A percentile compares a stretch with the other conserved stretches of the same genome.
Evolutionary conservation across 352 stramenopile genomes (phyloP).

Genomic region (Pythium guiyangense): DNA sequence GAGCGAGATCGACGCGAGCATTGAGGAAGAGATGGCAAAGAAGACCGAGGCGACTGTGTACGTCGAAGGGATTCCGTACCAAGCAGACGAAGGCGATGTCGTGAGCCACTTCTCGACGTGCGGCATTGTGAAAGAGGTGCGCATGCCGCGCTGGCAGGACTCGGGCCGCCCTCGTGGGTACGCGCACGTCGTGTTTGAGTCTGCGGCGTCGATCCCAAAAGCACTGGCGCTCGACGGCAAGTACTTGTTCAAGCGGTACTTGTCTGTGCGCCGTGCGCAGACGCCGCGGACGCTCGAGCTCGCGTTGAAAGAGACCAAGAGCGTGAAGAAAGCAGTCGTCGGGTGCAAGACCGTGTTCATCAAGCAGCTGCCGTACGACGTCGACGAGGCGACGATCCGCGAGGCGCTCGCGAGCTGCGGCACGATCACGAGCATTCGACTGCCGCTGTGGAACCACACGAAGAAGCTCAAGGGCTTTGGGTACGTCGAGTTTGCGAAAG

Average conservation of each 20-base stretch:
- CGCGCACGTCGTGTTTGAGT: conserved; percentile 91
- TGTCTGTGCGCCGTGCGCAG: conserved; percentile 85
- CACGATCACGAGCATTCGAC: conserved; percentile 89
- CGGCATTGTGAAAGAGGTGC: conserved; percentile 89
- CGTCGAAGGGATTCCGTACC: conserved; percentile 95
- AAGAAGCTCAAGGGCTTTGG: conserved; percentile 96
- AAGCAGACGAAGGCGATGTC: conserved; percentile 86
- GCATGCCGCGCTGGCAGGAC: conserved; percentile 92
- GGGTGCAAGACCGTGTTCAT: conserved; percentile 93
- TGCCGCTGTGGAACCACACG: conserved; percentile 92
- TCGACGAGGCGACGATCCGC: conserved; percentile 81
- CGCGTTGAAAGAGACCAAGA: conserved; percentile 61
- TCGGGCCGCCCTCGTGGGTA: conserved; percentile 90
- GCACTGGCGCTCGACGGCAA: conserved; percentile 86
- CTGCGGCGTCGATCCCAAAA: conserved; percentile 54
- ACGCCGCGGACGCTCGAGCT: conserved; percentile 65
- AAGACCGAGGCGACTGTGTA: conserved; percentile 90
- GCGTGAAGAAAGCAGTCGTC: conserved; percentile 62
- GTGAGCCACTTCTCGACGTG: conserved; percentile 87
- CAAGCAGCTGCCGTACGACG: conserved; percentile 93
- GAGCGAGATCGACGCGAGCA: conserved; percentile 8
- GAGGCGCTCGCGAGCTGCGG: conserved; percentile 84
- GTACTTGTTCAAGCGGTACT: conserved; percentile 87
- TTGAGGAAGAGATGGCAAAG: conserved; percentile 58
- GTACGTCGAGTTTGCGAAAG: conserved; percentile 89